Evolutionary conservation across 2,329 filamentous ascomycete genomes (phyloP).

Genomic region (Scedosporium aurantiacum): DNA sequence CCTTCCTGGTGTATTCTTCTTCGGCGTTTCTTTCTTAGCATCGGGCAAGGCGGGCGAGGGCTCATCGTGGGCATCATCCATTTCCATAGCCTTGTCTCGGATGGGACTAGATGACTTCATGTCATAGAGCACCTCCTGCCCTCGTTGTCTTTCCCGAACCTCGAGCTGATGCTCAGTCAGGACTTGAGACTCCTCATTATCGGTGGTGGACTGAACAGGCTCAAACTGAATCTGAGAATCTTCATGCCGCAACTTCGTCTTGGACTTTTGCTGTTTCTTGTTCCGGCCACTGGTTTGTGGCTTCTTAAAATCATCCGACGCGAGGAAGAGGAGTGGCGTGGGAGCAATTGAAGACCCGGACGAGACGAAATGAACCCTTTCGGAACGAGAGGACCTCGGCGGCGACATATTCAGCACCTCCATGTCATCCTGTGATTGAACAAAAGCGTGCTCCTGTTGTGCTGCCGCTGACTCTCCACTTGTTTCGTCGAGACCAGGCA

Average conservation of each 20-base stretch:
- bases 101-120: constrained; percentile 1
- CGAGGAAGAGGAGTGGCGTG: neutral
- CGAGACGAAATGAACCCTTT: neutral
- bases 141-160: constrained; percentile 60
- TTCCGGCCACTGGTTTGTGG: neutral
- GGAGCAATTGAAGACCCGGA: neutral
- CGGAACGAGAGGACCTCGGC: constrained; percentile 2
- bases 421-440: constrained; percentile 33
- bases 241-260: constrained; percentile 57
- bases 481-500: constrained; percentile 26
- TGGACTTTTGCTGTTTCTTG: constrained; percentile 19
- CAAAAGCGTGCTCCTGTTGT: constrained; percentile 32
- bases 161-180: constrained; percentile 74
- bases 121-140: constrained; percentile 30
- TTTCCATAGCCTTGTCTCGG: neutral
- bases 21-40: constrained; percentile 17
- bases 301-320: neutral
- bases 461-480: constrained; percentile 24
- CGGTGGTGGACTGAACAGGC: constrained; percentile 49
- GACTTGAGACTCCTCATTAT: constrained; percentile 53
- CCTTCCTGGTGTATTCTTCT: constrained; percentile 32
- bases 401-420: constrained; percentile 15
- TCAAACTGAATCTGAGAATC: constrained; percentile 75
- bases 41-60: constrained; percentile 11
- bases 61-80: neutral